Conservation (phyloP, 2,329 filamentous ascomycete genomes). For the Torrubiellomyces zombiae region DNA sequence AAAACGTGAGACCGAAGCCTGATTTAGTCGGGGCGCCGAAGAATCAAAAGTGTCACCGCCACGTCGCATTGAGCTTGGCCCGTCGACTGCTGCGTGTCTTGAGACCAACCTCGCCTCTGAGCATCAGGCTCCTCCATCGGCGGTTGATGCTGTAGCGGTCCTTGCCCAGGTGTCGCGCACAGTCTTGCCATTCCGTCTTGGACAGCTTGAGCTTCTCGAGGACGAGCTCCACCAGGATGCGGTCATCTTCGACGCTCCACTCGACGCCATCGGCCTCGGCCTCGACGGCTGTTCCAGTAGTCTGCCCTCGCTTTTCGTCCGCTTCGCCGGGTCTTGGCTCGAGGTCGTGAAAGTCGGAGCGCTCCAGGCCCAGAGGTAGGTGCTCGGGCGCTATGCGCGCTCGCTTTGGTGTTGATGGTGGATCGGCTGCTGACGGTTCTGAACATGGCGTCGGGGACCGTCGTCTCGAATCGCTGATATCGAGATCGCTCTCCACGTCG, state of each 20-base stretch:
- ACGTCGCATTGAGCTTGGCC: constrained; percentile 35
- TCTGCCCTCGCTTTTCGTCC: constrained; percentile 10
- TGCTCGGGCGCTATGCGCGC: constrained; percentile 42
- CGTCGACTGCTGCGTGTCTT: constrained; percentile 28
- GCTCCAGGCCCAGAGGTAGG: constrained; percentile 42
- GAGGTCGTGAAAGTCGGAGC: constrained; percentile 39
- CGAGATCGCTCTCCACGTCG: constrained; percentile 19
- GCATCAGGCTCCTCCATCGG: constrained; percentile 47
- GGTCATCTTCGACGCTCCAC: constrained; percentile 49
- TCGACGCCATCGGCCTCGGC: constrained; percentile 27
- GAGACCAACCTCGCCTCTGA: constrained; percentile 41
- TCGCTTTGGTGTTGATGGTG: constrained; percentile 40
- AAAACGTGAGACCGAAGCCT: no score
- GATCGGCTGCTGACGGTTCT: constrained; percentile 8
- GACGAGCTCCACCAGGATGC: constrained; percentile 49
- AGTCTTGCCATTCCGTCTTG: constrained; percentile 51
- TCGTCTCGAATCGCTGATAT: constrained; percentile 10
- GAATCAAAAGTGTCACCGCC: constrained; percentile 26
- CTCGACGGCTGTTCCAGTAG: constrained; percentile 21
- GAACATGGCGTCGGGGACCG: constrained; percentile 2
- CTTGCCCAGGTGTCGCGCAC: constrained; percentile 44
- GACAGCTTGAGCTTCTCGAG: constrained; percentile 48
- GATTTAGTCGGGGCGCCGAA: no score
- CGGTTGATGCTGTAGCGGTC: constrained; percentile 39
- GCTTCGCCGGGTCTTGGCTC: constrained; percentile 16